Conservation (phyloP, 768 basidiomycete species). For the Lentinula lateritia region DNA sequence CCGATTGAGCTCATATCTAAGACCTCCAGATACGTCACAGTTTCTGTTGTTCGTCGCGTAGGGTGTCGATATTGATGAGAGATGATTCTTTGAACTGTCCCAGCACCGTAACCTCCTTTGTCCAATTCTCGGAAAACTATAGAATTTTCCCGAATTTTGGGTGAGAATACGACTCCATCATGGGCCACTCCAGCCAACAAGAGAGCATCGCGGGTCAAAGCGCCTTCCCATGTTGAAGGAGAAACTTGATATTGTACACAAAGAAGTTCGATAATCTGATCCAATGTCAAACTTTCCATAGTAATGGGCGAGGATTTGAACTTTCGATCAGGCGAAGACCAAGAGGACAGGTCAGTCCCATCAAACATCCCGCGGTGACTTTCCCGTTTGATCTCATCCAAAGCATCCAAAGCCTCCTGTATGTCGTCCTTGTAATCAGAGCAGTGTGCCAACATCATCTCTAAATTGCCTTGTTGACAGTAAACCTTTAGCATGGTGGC, state of each 20-base stretch:
- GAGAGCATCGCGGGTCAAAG: background rate
- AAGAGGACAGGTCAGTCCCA: background rate
- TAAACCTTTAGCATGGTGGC: slow-evolving; percentile 9
- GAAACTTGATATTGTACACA: background rate
- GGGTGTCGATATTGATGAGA: background rate
- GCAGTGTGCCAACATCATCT: slow-evolving; percentile 11
- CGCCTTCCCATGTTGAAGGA: background rate
- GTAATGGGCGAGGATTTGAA: background rate
- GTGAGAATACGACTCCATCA: background rate
- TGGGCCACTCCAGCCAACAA: background rate
- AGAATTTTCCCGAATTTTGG: background rate
- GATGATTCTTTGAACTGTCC: background rate
- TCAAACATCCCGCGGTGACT: background rate
- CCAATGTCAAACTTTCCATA: background rate
- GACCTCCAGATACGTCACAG: background rate
- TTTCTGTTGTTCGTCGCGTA: background rate
- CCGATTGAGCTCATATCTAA: background rate
- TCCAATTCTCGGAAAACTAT: background rate
- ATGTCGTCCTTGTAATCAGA: background rate
- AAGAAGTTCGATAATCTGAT: background rate
- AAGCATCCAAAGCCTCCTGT: slow-evolving; percentile 1
- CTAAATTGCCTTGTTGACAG: slow-evolving; percentile 9
- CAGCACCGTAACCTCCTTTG: background rate
- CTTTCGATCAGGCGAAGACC: background rate
- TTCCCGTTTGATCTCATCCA: slow-evolving; percentile 8